Evolutionary conservation across 2,329 filamentous ascomycete genomes (phyloP).

Genomic region (Allantophomopsis cytisporea): DNA sequence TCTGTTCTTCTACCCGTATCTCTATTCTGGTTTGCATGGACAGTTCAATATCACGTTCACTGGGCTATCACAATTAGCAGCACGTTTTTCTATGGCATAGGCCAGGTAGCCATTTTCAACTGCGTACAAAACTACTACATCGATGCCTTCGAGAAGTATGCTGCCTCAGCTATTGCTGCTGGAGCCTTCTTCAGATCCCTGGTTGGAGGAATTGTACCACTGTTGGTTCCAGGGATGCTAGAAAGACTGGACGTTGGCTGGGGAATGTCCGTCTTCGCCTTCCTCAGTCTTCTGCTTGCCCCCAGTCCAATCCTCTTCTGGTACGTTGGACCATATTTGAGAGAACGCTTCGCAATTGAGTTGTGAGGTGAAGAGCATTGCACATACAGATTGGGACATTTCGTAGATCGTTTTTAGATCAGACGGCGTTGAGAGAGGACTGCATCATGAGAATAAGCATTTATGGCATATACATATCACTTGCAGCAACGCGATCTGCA

Average conservation of each 20-base stretch:
- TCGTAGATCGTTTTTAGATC: too few species aligned
- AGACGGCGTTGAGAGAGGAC: too few species aligned
- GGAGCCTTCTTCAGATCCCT: conserved; percentile 30
- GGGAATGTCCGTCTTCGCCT: conserved; percentile 33
- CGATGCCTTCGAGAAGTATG: conserved; percentile 33
- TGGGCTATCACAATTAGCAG: conserved; percentile 42
- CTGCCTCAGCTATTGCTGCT: conserved; percentile 33
- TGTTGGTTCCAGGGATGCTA: conserved; percentile 28
- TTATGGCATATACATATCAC: too few species aligned
- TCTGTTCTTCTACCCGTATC: conserved; percentile 37
- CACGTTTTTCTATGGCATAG: conserved; percentile 31
- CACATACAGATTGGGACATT: too few species aligned
- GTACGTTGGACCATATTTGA: conserved; percentile 27
- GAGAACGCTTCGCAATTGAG: conserved; percentile 28
- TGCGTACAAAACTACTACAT: conserved; percentile 40
- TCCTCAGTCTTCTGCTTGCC: conserved; percentile 27
- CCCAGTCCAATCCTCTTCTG: conserved; percentile 35
- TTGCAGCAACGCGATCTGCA: too few species aligned
- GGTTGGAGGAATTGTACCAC: conserved; percentile 29
- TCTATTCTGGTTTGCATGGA: conserved; percentile 48
- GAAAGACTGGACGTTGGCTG: conserved; percentile 31
- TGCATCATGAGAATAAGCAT: too few species aligned
- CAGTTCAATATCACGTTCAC: conserved; percentile 34
- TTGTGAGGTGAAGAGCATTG: conserved; percentile 2
- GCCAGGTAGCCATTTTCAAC: conserved; percentile 37